phyloP scores from a whole-genome alignment of 2,329 filamentous ascomycete species.

The Colletotrichum neosansevieriae region DNA sequence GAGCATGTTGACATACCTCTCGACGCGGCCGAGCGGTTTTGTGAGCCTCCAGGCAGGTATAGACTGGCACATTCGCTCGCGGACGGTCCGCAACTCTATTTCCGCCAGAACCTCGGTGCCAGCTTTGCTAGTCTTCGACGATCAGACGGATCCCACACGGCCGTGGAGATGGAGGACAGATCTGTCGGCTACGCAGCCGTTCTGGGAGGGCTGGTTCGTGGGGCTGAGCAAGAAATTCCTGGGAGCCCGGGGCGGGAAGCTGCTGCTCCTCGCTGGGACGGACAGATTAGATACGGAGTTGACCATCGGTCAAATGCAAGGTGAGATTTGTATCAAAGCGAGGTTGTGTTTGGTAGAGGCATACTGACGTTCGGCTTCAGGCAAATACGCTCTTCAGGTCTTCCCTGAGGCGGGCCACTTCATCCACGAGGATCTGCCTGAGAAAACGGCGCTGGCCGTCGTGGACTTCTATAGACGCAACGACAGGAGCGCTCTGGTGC shows the following conservation, averaged over 20 bases:
- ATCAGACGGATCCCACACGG: constrained; percentile 50
- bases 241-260: constrained; percentile 82
- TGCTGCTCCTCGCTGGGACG: constrained; percentile 87
- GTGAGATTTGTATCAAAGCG: constrained; percentile 55
- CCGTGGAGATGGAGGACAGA: constrained; percentile 90
- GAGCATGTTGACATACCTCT: constrained; percentile 93
- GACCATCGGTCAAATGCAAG: constrained; percentile 98
- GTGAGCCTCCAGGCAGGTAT: constrained; percentile 82
- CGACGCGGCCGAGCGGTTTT: constrained; percentile 83
- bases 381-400: constrained; percentile 95
- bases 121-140: constrained; percentile 72
- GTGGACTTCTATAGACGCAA: constrained; percentile 95
- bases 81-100: constrained; percentile 84
- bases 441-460: constrained; percentile 86
- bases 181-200: constrained; percentile 83
- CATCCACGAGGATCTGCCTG: constrained; percentile 93
- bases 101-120: constrained; percentile 93
- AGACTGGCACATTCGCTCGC: constrained; percentile 92
- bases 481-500: constrained; percentile 83
- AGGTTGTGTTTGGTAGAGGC: background rate
- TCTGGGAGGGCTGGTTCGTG: constrained; percentile 95
- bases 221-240: constrained; percentile 92
- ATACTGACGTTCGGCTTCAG: constrained; percentile 51
- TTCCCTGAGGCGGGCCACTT: constrained; percentile 97
- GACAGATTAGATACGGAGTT: constrained; percentile 91